Base-by-base conservation (phyloP, 768 basidiomycete genomes). In the Podaxis rugospora region DNA sequence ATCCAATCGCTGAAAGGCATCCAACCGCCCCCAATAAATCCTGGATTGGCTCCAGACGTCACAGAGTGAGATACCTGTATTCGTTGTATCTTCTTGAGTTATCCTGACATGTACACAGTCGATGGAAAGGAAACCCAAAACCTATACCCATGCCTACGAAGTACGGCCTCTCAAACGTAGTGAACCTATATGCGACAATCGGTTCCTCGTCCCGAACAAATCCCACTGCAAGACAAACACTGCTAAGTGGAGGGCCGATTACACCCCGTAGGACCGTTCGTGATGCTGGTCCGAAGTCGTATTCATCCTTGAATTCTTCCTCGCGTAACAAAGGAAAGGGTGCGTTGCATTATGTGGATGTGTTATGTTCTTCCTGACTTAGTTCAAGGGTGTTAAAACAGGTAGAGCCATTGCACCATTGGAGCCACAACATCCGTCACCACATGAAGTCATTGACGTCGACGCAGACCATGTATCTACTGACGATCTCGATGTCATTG, bases 401-500 rank as follows among this genome's bases (percentile, higher is more conserved):
- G 59, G 52, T 46, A 61, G 13, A 36, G 40, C 35, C 35, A 37
- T 16, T 13, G 52, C 23, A 39, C 46, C 52, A 46, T 21, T 10
- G 21, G 39, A 13, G 27, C 28, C 51, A 4, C 51, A 11, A 40
- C 28, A 27, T 32, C 28, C 59, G 18, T 23, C 52, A 13, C 28
- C 52, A 1, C 44, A 21, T 18, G 59, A 61, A 39, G 32, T 61
- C 32, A 61, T 61, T 39, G 59, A 61, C 21, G 53, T 61, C n/a
- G 59, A 61, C 46, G 59, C 59, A 1, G 59, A 49, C 18, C 59
- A 46, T 47, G 35, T n/a, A 14, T 61, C 59, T 16, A 61, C 46
- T n/a, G 59, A 61, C 37, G 59, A 54, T 28, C 59, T 61, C 16
- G 46, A 61, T 37, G 9, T 61, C n/a, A 46, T 39, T 37, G 40